Evolutionary conservation across 768 basidiomycete species (phyloP).

Genomic region (Hemileccinum rubropunctum): DNA sequence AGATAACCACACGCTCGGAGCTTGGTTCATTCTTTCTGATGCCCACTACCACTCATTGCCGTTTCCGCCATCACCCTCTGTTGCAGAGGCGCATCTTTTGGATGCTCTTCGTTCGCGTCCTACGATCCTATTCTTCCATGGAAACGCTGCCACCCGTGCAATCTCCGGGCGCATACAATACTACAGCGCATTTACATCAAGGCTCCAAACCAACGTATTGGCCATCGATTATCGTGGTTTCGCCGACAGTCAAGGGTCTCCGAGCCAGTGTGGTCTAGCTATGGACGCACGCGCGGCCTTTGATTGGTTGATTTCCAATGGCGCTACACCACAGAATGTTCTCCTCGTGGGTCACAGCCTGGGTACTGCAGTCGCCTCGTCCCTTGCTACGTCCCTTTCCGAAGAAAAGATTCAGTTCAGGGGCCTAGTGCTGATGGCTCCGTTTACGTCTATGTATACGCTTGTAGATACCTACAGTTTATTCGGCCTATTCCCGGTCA

Average conservation of each 20-base stretch:
- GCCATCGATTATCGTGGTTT: constrained; percentile 92
- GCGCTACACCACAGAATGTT: constrained; percentile 56
- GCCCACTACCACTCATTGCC: constrained; percentile 53
- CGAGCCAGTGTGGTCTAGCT: constrained; percentile 71
- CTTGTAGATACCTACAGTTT: constrained; percentile 69
- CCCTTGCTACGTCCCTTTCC: constrained; percentile 47
- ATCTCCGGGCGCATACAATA: constrained; percentile 59
- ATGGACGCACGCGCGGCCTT: constrained; percentile 76
- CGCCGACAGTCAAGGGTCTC: constrained; percentile 78
- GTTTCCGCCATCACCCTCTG: constrained; percentile 35
- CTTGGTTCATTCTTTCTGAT: constrained; percentile 82
- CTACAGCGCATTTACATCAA: constrained; percentile 63
- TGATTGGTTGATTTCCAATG: constrained; percentile 67
- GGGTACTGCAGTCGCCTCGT: constrained; percentile 75
- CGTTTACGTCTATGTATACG: constrained; percentile 56
- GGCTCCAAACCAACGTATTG: constrained; percentile 72
- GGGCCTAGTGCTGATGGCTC: constrained; percentile 51
- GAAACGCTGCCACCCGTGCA: constrained; percentile 83
- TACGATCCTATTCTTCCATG: constrained; percentile 88
- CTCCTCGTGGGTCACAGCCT: constrained; percentile 85
- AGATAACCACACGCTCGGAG: constrained; percentile 79
- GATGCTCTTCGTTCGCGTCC: constrained; percentile 57
- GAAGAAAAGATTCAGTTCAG: constrained; percentile 39
- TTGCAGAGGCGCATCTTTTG: constrained; percentile 42
- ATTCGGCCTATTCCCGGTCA: constrained; percentile 63